Evolutionary conservation across 2,329 filamentous ascomycete genomes (phyloP), one percentile per base, ranked within the genome.

Genomic region (Cadophora luteo-olivacea): DNA sequence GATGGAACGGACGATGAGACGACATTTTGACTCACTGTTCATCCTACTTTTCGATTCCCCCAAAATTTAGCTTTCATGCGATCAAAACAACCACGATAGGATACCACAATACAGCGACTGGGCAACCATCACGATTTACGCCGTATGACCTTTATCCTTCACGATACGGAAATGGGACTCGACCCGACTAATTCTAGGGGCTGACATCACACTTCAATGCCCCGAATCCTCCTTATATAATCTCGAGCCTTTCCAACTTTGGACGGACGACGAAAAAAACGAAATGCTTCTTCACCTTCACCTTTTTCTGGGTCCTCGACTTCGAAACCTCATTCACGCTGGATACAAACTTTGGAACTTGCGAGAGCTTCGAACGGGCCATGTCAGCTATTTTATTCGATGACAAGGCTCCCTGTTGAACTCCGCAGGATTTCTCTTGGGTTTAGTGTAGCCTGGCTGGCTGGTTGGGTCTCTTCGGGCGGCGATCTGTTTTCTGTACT

Each of bases 121-220:
- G 76, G 76, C 76, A 76, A 77, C 76, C 76, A 77, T 76, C 68
- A 77, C 69, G 75, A 76, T 69, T 76, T 68, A 77, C 74, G 75
- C 75, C 75, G 73, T 71, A 76, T 72, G 74, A 75, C 71, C 52
- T 65, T 65, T 45, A 64, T 68, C 72, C 70, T 67, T 71, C 72
- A 65, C 55, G 33, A 65, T 57, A 66, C 61, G 61, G 57, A 66
- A 49, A 64, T 62, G 61, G 58, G 65, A 64, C 69, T 71, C 67
- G 69, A 68, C 61, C 61, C 69, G 63, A 64, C 67, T 71, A 69
- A 69, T 71, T 51, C 14, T 24, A 65, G 57, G 69, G 64, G 67
- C 24, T 66, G 65, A 33, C 67, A 68, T 66, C n/a, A 41, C 36
- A 52, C 22, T 24, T 29, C 61, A 65, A 36, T 12, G 25, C 58